Evolutionary conservation across 371 early-diverging fungal genomes (phyloP), one percentile per base, ranked within the genome.

Genomic region (Dichotomocladium elegans): DNA sequence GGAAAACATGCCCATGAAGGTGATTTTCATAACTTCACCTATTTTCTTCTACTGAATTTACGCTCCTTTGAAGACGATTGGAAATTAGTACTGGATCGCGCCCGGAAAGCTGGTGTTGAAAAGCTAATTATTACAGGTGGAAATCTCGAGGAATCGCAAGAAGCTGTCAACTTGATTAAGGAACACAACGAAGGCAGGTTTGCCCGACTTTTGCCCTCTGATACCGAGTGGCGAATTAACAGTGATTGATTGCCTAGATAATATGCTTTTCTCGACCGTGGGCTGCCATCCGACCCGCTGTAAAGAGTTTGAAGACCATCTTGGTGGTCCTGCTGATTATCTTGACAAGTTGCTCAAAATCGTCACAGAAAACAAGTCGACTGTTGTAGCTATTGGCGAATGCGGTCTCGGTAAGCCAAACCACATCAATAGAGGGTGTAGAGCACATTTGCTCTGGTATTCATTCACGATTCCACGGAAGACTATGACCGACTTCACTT

Each of bases 401-500:
- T 93, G 92, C 55, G 96, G 96, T 12, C 77, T 92, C 17, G 73
- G 80, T 82, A 74, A 58, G n/a, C n/a, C n/a, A n/a, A n/a, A n/a
- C n/a, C n/a, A n/a, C 29, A 25, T n/a, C 33, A 28, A 8, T 29
- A 8, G n/a, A 27, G 1, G 28, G 28, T 34, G 21, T 14, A 4
- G 21, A 29, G 29, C 28, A 49, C 11, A 21, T 9, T 25, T 33
- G n/a, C n/a, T n/a, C n/a, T 10, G 28, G 28, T 29, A 51, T 21
- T 37, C 7, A 37, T 37, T 12, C 14, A 37, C 17, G 6, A 4
- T n/a, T 35, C 11, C 5, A 17, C 15, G 19, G 25, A 71, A 63
- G 96, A 96, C 68, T 95, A 94, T 61, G 96, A 95, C 61, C 85
- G 96, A 4, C 72, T 90, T 31, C 82, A 91, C 5, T 94, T 95